These are phyloP conservation scores for Rhizomucor pusillus DNA, from an alignment of 371 early-diverging fungal genomes.

Conservation along the genomic window DNA sequence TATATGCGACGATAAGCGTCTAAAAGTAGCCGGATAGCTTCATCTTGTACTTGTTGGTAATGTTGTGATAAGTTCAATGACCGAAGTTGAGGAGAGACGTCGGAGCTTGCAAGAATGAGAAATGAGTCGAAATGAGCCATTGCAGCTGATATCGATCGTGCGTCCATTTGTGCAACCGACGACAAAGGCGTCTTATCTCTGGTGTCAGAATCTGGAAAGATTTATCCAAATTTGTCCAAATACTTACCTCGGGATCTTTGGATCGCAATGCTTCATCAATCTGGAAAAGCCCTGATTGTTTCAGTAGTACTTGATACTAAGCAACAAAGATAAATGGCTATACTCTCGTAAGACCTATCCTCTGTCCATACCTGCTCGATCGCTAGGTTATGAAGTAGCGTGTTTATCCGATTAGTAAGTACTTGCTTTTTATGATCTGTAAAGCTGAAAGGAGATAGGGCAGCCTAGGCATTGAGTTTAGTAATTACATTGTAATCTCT, in stretches of 20 bases:
- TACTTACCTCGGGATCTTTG: constrained; percentile 37
- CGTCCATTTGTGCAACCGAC: constrained; percentile 54
- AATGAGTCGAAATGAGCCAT: constrained; percentile 69
- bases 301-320: constrained; percentile 31
- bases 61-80: constrained; percentile 42
- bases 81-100: constrained; percentile 50
- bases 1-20: constrained; percentile 62
- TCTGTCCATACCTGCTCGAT: constrained; percentile 36
- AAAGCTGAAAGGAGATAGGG: constrained; percentile 31
- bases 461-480: constrained; percentile 11
- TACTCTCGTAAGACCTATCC: neutral
- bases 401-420: constrained; percentile 25
- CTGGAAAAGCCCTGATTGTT: constrained; percentile 45
- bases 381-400: constrained; percentile 30
- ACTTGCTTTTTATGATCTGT: constrained; percentile 30
- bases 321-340: neutral
- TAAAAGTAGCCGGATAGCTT: constrained; percentile 54
- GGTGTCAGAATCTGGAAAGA: too few relatives aligned
- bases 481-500: neutral
- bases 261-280: constrained; percentile 31
- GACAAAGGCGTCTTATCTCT: constrained; percentile 58
- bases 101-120: constrained; percentile 49
- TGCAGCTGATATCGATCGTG: constrained; percentile 44
- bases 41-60: constrained; percentile 35
- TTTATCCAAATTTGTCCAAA: neutral